phyloP scores from a whole-genome alignment of 139 green algal species.

The Chlorella ohadii region DNA sequence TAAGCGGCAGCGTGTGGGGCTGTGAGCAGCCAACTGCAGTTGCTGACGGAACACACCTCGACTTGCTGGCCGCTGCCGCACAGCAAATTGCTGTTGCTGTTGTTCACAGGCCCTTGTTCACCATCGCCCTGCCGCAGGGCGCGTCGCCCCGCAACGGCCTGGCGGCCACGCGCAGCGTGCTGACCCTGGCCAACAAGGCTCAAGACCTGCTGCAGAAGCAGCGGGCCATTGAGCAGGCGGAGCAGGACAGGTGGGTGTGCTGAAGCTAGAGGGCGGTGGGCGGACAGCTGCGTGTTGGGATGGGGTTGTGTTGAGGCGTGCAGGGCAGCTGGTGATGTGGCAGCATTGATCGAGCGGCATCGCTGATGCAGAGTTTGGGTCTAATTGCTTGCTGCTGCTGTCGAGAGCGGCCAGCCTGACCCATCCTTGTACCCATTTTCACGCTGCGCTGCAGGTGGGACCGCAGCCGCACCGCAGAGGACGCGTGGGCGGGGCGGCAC shows the following conservation, averaged over 20 bases:
- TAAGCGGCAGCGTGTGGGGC: too few species aligned
- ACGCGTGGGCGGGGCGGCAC: constrained; percentile 17
- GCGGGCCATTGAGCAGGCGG: constrained; percentile 59
- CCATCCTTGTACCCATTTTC: neutral
- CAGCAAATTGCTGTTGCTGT: neutral
- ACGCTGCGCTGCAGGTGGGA: constrained; percentile 16
- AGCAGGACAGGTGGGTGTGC: constrained; percentile 36
- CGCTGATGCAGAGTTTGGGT: too few species aligned
- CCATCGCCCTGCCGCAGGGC: neutral
- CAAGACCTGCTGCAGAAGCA: constrained; percentile 71
- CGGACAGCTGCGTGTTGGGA: neutral
- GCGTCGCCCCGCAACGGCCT: neutral
- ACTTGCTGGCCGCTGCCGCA: too few species aligned
- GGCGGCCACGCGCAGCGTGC: constrained; percentile 33
- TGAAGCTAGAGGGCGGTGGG: neutral
- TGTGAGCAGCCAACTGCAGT: too few species aligned
- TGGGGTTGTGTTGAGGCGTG: too few species aligned
- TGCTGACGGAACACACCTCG: too few species aligned
- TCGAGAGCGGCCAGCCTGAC: too few species aligned
- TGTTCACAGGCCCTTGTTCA: too few species aligned
- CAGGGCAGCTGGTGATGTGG: too few species aligned
- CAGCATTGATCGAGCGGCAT: too few species aligned
- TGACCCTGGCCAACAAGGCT: constrained; percentile 47
- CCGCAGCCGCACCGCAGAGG: neutral
- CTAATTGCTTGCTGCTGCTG: too few species aligned